Evolutionary conservation across 805 yeast genomes (phyloP).

Genomic region (Sugiyamaella marilandica): DNA sequence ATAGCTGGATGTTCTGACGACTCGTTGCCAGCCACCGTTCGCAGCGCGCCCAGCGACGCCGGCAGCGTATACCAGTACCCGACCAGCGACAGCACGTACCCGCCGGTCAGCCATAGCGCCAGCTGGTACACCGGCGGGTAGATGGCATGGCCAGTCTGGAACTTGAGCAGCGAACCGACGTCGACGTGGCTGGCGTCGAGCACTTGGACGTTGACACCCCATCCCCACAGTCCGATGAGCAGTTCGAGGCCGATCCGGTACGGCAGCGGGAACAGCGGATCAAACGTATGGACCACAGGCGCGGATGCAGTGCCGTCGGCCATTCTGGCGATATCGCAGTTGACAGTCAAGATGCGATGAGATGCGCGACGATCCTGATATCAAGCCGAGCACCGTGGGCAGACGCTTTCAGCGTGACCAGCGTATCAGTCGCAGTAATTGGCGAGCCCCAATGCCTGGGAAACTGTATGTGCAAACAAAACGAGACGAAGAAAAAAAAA

Average conservation of each 20-base stretch:
- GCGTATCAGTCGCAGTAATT: no score
- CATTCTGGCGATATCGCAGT: background rate
- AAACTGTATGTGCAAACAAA: no score
- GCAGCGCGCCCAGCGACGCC: background rate
- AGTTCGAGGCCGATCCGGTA: constrained; percentile 33
- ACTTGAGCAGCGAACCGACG: constrained; percentile 23
- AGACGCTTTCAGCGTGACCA: no score
- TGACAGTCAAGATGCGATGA: background rate
- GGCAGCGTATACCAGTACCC: constrained; percentile 23
- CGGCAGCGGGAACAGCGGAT: constrained; percentile 43
- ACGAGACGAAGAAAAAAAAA: no score
- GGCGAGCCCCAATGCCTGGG: no score
- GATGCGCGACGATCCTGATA: background rate
- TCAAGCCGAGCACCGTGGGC: background rate
- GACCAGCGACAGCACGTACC: constrained; percentile 26
- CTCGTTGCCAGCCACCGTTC: constrained; percentile 2
- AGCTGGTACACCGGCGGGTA: constrained; percentile 36
- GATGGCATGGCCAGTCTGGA: constrained; percentile 23
- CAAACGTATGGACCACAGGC: constrained; percentile 24
- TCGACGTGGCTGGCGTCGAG: constrained; percentile 26
- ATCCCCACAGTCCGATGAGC: constrained; percentile 32
- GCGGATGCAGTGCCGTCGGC: background rate
- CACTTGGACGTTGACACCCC: constrained; percentile 30
- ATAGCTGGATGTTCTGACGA: constrained; percentile 4
- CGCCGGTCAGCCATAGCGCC: constrained; percentile 30